Evolutionary conservation across 1,284 basidiomycete genomes (phyloP).

Genomic region (Microbotryum violaceum): DNA sequence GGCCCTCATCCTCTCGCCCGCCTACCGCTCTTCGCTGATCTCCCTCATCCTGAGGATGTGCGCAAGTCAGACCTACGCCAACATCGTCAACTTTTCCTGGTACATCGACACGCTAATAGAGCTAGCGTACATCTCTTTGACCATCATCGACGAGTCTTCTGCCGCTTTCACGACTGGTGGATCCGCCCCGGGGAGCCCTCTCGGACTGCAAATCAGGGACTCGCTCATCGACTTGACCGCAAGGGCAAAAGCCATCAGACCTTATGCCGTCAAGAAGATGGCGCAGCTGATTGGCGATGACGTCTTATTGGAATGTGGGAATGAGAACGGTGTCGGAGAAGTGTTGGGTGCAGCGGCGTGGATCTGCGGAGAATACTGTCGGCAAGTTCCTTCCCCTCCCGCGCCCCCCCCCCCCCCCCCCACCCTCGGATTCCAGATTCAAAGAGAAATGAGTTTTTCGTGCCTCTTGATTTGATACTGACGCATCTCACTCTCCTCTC

Average conservation of each 20-base stretch:
- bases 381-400: conserved; percentile 45
- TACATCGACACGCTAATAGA: conserved; percentile 88
- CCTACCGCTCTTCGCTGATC: conserved; percentile 45
- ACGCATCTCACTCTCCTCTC: neutral
- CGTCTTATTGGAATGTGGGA: conserved; percentile 49
- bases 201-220: conserved; percentile 23
- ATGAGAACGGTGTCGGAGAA: conserved; percentile 55
- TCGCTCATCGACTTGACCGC: conserved; percentile 81
- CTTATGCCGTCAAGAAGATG: conserved; percentile 74
- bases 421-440: too few species aligned
- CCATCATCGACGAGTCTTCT: conserved; percentile 14
- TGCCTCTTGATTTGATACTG: neutral
- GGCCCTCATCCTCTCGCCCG: conserved; percentile 42
- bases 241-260: conserved; percentile 66
- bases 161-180: conserved; percentile 42
- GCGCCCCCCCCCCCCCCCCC: too few species aligned
- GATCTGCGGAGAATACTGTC: conserved; percentile 89
- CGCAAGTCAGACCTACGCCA: conserved; percentile 53
- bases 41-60: conserved; percentile 40
- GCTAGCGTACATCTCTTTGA: conserved; percentile 65
- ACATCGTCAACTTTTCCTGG: conserved; percentile 92
- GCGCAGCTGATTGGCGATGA: conserved; percentile 70
- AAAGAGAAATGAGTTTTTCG: neutral
- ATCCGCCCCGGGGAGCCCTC: conserved; percentile 55
- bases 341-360: conserved; percentile 86